Evolutionary conservation across 176 grass and related monocot species (phyloP), one percentile per base, ranked within the genome.

Genomic region (Poa annua): DNA sequence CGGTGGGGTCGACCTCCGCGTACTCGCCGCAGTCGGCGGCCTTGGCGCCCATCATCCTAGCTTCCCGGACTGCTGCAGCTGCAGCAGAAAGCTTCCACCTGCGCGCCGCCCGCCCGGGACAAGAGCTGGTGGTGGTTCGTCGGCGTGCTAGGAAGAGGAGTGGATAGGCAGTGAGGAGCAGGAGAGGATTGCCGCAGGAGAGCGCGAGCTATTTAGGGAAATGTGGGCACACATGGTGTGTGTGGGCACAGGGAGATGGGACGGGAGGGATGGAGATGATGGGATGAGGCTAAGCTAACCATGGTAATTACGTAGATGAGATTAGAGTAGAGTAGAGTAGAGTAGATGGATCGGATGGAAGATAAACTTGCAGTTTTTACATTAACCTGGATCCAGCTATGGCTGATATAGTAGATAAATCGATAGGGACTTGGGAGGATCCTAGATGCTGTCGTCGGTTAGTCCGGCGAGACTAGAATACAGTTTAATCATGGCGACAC

Each of bases 1-100:
- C 96, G 51, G 89, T 91, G 25, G 93, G 96, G 82, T 99, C 93
- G 74, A 96, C 84, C 82, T 99, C 96, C 4, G 90, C 96, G 75
- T 95, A 93, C 74, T 89, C 95, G 74, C 75, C 70, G 57, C 29
- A 86, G 82, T 80, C 89, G 50, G 65, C 71, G 66, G 63, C 67
- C 48, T 29, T 79, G 76, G 51, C 82, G 20, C 86, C 85, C 89
- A 88, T 92, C 90, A 92, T 91, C 80, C 70, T 94, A 21, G 82
- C 25, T 56, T 82, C 78, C 79, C 34, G 14, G 59, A 29, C 26
- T 8, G 13, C 60, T 48, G 45, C 45, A 6, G 38, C 34, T 36
- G 42, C 36, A 0, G 35, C 44, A 36, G 76, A 25, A 51, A 67
- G 59, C 79, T 51, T 38, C 50, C 13, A 34, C 71, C 56, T 38